Base-by-base conservation (phyloP, 176 grass and related monocot genomes). In the Cymbopogon citratus region DNA sequence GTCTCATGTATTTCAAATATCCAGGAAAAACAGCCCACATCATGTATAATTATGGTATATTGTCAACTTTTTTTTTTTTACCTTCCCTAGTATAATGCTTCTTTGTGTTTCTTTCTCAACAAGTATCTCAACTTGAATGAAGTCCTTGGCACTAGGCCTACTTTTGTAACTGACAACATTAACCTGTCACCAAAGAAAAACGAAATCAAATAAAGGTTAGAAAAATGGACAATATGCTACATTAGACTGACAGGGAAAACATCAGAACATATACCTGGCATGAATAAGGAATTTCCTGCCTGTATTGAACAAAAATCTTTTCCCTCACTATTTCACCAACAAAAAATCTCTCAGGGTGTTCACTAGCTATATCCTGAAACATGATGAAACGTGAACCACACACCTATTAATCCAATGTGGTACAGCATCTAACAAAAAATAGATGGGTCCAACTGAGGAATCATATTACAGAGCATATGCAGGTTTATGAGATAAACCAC, bases 61-160 rank as follows among this genome's bases (percentile, higher is more conserved):
- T 45, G 13, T 64, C 33, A 71, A 38, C 28, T 31, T 6, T 73
- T 41, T 48, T 76, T 46, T 90, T 76, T 29, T 48, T 90, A 98
- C 95, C 95, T 92, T 90, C 57, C 95, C 95, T 74, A 98, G 90
- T 84, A 95, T 85, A 90, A 95, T 98, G 60, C 90, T 84, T 88
- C 91, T 93, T 77, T 98, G 96, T 40, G 92, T 82, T 35, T 98
- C 89, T 85, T 91, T 98, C 87, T 98, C 92, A 11, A 95, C 96
- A 36, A 98, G 82, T 86, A 95, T 91, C 86, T 98, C 92, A 76
- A 93, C 96, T 86, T 95, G 96, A 87, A 98, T 95, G 71, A 93
- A 98, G 67, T 98, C 96, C 77, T 98, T 98, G 29, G 92, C 90
- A 29, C 77, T 80, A 63, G 92, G 92, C 74, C 90, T 91, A 54